phyloP scores from a whole-genome alignment of 306 rosid species.

The Quercus aquifolioides region DNA sequence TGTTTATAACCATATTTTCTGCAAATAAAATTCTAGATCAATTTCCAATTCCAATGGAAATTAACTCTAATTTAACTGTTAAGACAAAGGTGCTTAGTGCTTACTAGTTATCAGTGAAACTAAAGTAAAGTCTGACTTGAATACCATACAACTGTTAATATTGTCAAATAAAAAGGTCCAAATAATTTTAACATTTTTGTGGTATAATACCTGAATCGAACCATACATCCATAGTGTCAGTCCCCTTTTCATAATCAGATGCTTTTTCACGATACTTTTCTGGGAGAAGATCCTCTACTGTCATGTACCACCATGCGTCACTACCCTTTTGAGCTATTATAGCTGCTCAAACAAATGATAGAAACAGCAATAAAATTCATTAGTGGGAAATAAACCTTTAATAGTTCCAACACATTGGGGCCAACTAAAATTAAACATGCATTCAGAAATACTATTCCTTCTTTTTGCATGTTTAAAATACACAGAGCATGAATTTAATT shows the following conservation, averaged over 20 bases:
- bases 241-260: conserved; percentile 88
- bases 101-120: neutral
- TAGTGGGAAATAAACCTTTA: conserved; percentile 9
- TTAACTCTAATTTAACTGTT: neutral
- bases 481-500: neutral
- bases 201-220: conserved; percentile 84
- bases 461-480: no score
- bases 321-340: conserved; percentile 90
- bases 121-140: neutral
- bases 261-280: conserved; percentile 72
- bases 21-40: neutral
- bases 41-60: neutral
- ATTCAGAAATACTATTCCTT: conserved; percentile 11
- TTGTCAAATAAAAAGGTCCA: neutral
- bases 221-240: conserved; percentile 99
- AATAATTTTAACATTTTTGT: conserved; percentile 6
- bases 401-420: conserved; percentile 8
- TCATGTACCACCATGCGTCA: conserved; percentile 99
- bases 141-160: neutral
- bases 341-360: conserved; percentile 50
- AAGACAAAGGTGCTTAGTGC: neutral
- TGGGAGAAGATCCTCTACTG: conserved; percentile 90
- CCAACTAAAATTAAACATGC: neutral
- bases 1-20: neutral
- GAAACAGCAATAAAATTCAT: neutral